A percentile compares a stretch with the other conserved stretches of the same genome.
These are phyloP conservation scores for Apiotrichum laibachii DNA, from an alignment of 1,284 basidiomycete genomes.

Conservation along the genomic window DNA sequence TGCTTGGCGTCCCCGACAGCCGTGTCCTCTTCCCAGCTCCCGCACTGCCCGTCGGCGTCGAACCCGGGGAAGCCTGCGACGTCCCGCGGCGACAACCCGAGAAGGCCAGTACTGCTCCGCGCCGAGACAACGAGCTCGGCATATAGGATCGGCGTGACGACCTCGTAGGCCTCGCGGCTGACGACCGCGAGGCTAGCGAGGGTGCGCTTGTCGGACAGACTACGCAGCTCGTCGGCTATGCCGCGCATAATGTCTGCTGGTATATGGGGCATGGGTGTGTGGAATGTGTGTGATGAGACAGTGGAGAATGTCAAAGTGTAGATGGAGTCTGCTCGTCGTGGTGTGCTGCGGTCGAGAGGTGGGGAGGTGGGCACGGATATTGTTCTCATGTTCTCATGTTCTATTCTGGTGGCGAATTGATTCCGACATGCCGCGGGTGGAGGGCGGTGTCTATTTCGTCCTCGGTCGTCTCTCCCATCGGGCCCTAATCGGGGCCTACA, in stretches of 20 bases:
- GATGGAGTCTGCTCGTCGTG: neutral
- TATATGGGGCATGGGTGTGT: neutral
- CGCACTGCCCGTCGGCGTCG: neutral
- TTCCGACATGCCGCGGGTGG: too few species aligned
- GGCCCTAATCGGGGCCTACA: too few species aligned
- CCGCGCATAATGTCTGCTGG: constrained; percentile 25
- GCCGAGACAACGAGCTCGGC: constrained; percentile 13
- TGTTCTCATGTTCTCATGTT: too few species aligned
- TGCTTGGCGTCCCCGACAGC: neutral
- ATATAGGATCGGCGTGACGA: constrained; percentile 26
- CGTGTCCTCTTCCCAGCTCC: constrained; percentile 1
- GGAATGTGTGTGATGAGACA: neutral
- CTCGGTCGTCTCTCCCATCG: too few species aligned
- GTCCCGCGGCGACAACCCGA: neutral
- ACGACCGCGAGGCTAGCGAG: constrained; percentile 19
- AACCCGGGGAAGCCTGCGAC: constrained; percentile 1
- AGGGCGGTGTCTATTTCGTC: too few species aligned
- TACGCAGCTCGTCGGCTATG: constrained; percentile 22
- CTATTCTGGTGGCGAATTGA: too few species aligned
- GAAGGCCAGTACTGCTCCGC: neutral
- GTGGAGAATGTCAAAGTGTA: neutral
- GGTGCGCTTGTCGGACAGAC: constrained; percentile 3
- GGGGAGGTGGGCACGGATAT: too few species aligned
- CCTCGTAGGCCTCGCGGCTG: constrained; percentile 23
- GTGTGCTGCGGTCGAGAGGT: too few species aligned